Evolutionary conservation across 2,329 filamentous ascomycete species (phyloP).

Genomic region (Colletotrichum sp.): DNA sequence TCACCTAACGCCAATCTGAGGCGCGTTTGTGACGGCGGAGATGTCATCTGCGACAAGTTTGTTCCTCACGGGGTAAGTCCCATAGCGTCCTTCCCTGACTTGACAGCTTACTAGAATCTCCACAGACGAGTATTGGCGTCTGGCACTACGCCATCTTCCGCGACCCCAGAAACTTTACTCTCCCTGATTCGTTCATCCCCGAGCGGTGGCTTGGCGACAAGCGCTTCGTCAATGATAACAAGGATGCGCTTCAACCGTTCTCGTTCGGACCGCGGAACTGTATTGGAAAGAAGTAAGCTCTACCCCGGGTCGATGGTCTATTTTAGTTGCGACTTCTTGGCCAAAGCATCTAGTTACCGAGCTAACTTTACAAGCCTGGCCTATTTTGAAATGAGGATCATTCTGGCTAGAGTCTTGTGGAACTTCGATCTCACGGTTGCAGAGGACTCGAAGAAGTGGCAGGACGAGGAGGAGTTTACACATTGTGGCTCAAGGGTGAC

Average conservation of each 20-base stretch:
- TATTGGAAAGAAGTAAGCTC: slow-evolving; percentile 34
- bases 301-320: neutral
- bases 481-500: slow-evolving; percentile 30
- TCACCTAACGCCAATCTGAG: slow-evolving; percentile 27
- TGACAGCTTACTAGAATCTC: neutral
- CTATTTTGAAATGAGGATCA: neutral
- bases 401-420: slow-evolving; percentile 28
- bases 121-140: neutral
- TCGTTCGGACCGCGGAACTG: slow-evolving; percentile 31
- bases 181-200: neutral
- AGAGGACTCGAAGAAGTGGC: slow-evolving; percentile 37
- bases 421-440: slow-evolving; percentile 51
- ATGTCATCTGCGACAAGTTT: slow-evolving; percentile 30
- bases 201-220: slow-evolving; percentile 37
- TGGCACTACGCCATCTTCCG: neutral
- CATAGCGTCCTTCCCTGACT: neutral
- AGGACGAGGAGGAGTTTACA: slow-evolving; percentile 31
- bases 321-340: neutral
- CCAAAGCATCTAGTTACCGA: neutral
- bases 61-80: slow-evolving; percentile 38
- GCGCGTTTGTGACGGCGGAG: slow-evolving; percentile 31
- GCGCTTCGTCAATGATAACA: slow-evolving; percentile 24
- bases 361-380: neutral
- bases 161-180: neutral
- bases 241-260: slow-evolving; percentile 30